These are phyloP conservation scores for Arabidopsis thaliana DNA, from an alignment of 345 rosid species.

Conservation along the genomic window DNA sequence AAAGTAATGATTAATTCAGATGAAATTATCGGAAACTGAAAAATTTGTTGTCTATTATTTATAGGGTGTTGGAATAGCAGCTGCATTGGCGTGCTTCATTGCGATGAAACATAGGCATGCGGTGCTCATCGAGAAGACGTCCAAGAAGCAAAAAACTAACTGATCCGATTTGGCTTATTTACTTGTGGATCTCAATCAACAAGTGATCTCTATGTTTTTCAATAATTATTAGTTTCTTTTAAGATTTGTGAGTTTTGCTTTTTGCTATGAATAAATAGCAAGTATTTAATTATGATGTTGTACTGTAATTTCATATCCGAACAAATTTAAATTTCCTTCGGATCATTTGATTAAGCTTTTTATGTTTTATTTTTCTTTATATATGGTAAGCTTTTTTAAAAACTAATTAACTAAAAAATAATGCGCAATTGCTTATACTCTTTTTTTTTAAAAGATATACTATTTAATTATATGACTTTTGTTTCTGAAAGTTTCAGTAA, in stretches of 20 bases:
- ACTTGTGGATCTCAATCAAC: not conserved
- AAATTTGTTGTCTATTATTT: not conserved
- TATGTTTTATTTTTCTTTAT: not conserved
- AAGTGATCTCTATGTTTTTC: not conserved
- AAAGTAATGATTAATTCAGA: not conserved
- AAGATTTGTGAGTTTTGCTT: not conserved
- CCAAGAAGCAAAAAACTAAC: not conserved
- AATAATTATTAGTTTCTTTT: not conserved
- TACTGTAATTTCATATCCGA: not conserved
- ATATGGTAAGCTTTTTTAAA: not conserved
- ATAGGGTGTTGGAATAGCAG: conserved; percentile 36
- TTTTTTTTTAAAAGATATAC: not conserved
- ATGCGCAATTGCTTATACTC: not conserved
- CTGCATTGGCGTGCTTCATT: conserved; percentile 30
- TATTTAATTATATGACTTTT: too few species aligned
- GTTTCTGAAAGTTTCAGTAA: not conserved
- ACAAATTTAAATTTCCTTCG: not conserved
- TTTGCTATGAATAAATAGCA: not conserved
- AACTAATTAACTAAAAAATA: too few species aligned
- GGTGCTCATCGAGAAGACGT: not conserved
- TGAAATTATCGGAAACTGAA: conserved; percentile 1
- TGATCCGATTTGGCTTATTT: not conserved
- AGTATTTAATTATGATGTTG: not conserved
- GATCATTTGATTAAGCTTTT: not conserved
- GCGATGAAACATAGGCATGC: conserved; percentile 34